These are phyloP conservation scores for Mycena epipterygia DNA, from an alignment of 768 basidiomycete genomes.

Conservation along the genomic window DNA sequence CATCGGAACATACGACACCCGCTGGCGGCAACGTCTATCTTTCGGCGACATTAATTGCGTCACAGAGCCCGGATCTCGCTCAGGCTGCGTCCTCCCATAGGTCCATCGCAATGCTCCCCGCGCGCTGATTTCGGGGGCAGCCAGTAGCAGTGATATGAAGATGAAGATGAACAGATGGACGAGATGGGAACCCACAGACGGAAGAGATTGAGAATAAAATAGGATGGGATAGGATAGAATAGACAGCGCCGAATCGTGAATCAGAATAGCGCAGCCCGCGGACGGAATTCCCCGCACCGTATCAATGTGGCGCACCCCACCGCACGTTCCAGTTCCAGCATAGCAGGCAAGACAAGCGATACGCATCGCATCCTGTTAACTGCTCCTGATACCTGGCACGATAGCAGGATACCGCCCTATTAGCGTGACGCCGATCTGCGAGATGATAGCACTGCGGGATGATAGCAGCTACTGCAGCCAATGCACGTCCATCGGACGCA, in stretches of 20 bases:
- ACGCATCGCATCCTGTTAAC: too few relatives aligned
- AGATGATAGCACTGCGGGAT: background rate
- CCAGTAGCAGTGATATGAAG: background rate
- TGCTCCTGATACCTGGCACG: too few relatives aligned
- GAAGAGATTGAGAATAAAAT: background rate
- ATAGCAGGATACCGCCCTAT: conserved; percentile 1
- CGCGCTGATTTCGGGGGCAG: conserved; percentile 19
- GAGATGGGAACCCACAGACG: too few relatives aligned
- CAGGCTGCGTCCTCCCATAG: conserved; percentile 12
- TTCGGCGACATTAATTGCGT: conserved; percentile 23
- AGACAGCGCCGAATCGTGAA: too few relatives aligned
- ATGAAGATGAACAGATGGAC: background rate
- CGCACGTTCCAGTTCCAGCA: background rate
- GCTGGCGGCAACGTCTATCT: background rate
- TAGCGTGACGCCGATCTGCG: background rate
- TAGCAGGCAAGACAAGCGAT: background rate
- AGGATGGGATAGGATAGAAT: background rate
- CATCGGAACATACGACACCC: conserved; percentile 19
- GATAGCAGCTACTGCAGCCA: conserved; percentile 2
- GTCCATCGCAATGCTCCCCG: background rate
- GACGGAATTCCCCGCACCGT: conserved; percentile 12
- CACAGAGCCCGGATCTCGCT: conserved; percentile 20
- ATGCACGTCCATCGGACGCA: conserved; percentile 16
- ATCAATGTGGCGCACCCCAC: background rate
- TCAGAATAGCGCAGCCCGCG: background rate